Evolutionary conservation across 2,329 filamentous ascomycete genomes (phyloP).

Genomic region (Pseudogymnoascus sp.): DNA sequence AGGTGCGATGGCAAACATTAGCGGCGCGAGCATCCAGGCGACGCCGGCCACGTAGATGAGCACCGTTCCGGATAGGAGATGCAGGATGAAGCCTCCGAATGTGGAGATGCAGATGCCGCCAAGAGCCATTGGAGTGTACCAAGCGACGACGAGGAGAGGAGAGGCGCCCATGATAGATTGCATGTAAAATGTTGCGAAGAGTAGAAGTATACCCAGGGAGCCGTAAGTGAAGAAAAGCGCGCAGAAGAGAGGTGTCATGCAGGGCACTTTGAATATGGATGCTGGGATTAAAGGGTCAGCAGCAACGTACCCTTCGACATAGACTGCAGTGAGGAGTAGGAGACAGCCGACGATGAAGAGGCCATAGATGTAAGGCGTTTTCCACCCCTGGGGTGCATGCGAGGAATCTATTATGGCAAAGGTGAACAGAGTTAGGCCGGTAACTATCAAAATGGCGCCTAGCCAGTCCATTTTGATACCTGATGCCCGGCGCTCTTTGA

Average conservation of each 20-base stretch:
- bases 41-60: conserved; percentile 44
- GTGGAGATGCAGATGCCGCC: conserved; percentile 61
- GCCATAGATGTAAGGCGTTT: conserved; percentile 61
- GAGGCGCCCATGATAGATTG: conserved; percentile 41
- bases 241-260: conserved; percentile 54
- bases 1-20: conserved; percentile 47
- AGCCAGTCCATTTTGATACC: conserved; percentile 60
- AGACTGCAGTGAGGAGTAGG: conserved; percentile 51
- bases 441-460: conserved; percentile 51
- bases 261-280: conserved; percentile 60
- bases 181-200: conserved; percentile 62
- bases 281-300: conserved; percentile 58
- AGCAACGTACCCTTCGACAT: conserved; percentile 65
- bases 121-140: conserved; percentile 55
- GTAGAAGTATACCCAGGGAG: conserved; percentile 56
- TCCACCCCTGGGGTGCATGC: conserved; percentile 60
- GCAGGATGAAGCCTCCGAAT: conserved; percentile 47
- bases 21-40: conserved; percentile 41
- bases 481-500: conserved; percentile 26
- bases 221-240: conserved; percentile 61
- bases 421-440: conserved; percentile 59
- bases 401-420: conserved; percentile 68
- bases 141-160: conserved; percentile 49
- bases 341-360: conserved; percentile 55
- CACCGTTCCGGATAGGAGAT: conserved; percentile 43